Conservation (phyloP, 1,284 basidiomycete genomes). For the Calocybe gambosa region DNA sequence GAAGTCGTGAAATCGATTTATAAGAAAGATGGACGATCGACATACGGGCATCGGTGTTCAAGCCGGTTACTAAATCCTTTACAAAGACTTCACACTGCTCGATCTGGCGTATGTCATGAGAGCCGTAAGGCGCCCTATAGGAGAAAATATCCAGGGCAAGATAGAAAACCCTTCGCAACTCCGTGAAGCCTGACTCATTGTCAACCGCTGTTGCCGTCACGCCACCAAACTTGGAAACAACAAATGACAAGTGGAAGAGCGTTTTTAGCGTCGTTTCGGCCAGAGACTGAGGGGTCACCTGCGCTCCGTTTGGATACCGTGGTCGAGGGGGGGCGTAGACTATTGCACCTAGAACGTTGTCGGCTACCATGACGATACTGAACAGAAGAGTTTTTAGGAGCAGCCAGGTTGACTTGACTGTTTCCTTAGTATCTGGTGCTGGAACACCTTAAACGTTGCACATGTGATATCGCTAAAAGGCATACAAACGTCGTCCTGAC, state of each 20-base stretch:
- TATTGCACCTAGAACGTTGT: constrained; percentile 50
- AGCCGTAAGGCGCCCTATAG: constrained; percentile 2
- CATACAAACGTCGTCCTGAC: constrained; percentile 35
- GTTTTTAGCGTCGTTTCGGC: constrained; percentile 45
- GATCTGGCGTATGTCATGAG: constrained; percentile 15
- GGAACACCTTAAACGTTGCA: background rate
- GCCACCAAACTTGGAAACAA: constrained; percentile 70
- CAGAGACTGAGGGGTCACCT: constrained; percentile 36
- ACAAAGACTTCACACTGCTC: constrained; percentile 30
- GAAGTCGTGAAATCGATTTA: constrained; percentile 1
- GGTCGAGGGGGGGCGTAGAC: constrained; percentile 41
- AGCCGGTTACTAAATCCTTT: constrained; percentile 8
- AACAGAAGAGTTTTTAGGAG: constrained; percentile 68
- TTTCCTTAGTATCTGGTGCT: constrained; percentile 36
- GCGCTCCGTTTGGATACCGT: constrained; percentile 7
- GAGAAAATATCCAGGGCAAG: constrained; percentile 66
- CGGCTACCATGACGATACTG: constrained; percentile 59
- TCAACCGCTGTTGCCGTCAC: constrained; percentile 41
- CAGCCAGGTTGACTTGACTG: constrained; percentile 49
- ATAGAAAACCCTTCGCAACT: constrained; percentile 67
- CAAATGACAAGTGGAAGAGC: constrained; percentile 60
- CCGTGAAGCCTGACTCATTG: constrained; percentile 45
- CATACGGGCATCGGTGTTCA: constrained; percentile 12
- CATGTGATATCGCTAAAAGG: constrained; percentile 6
- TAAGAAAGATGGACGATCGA: background rate